Evolutionary conservation across 257 asterid genomes (phyloP).

Genomic region (Forsythia suspensa): DNA sequence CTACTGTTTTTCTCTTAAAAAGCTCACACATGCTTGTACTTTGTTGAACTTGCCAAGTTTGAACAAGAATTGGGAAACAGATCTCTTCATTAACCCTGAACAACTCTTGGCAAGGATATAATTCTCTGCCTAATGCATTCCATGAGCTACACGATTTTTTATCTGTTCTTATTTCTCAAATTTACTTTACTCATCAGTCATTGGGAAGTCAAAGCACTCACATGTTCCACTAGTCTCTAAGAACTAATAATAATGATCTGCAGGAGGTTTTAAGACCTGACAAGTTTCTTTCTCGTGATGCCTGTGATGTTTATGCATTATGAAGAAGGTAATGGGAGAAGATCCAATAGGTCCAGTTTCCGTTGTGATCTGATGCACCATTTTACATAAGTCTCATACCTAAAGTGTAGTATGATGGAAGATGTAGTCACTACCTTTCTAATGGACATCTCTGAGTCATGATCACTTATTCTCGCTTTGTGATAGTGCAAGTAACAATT

Average conservation of each 20-base stretch:
- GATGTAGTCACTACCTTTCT: background rate
- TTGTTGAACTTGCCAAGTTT: too few species aligned
- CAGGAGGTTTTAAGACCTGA: background rate
- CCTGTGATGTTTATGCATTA: background rate
- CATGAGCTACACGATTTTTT: too few species aligned
- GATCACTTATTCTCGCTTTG: background rate
- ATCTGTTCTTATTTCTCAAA: background rate
- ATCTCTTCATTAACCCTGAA: too few species aligned
- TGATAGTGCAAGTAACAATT: background rate
- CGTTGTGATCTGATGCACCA: background rate
- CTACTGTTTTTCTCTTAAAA: too few species aligned
- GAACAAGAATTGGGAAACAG: too few species aligned
- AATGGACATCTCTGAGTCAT: background rate
- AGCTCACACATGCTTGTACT: too few species aligned
- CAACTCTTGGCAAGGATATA: too few species aligned
- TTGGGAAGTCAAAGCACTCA: background rate
- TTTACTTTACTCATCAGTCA: background rate
- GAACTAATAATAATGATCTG: background rate
- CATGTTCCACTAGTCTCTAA: background rate
- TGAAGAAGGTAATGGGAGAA: background rate
- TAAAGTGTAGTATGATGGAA: background rate
- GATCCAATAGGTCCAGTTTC: background rate
- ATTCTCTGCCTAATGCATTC: too few species aligned
- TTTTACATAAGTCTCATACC: background rate
- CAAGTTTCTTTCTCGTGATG: background rate